phyloP scores from a whole-genome alignment of 1,284 basidiomycete genomes.

The Papiliotrema terrestris region DNA sequence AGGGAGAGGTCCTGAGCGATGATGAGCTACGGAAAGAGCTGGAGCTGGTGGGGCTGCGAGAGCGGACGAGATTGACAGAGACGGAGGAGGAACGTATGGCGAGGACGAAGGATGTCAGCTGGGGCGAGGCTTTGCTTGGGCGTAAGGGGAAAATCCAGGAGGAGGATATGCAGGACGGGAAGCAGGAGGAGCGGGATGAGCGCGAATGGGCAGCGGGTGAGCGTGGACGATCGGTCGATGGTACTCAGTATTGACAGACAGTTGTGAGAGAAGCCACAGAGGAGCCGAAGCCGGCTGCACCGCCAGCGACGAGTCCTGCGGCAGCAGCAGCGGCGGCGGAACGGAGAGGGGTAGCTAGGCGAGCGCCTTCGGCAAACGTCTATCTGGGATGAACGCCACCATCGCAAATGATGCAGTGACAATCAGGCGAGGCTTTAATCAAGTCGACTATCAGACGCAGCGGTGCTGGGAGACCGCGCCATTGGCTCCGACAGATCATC shows the following conservation, averaged over 20 bases:
- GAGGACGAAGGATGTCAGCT: constrained; percentile 33
- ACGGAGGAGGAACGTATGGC: constrained; percentile 14
- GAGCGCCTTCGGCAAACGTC: constrained; percentile 6
- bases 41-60: constrained; percentile 47
- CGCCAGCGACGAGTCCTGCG: not conserved
- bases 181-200: constrained; percentile 9
- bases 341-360: constrained; percentile 1
- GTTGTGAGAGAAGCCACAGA: not conserved
- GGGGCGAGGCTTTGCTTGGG: constrained; percentile 44
- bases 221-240: constrained; percentile 5
- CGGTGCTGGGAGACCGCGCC: too few relatives aligned
- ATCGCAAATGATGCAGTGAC: too few relatives aligned
- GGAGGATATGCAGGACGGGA: constrained; percentile 18
- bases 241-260: not conserved
- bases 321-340: not conserved
- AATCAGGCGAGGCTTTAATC: too few relatives aligned
- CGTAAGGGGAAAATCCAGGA: constrained; percentile 19
- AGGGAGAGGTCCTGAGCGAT: constrained; percentile 24
- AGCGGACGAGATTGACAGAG: constrained; percentile 17
- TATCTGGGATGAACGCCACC: constrained; percentile 7
- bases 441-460: too few relatives aligned
- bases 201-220: constrained; percentile 30
- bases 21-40: constrained; percentile 43
- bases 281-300: not conserved
- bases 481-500: too few relatives aligned